Evolutionary conservation across 2,329 filamentous ascomycete species (phyloP).

Genomic region (Alternaria alternata): DNA sequence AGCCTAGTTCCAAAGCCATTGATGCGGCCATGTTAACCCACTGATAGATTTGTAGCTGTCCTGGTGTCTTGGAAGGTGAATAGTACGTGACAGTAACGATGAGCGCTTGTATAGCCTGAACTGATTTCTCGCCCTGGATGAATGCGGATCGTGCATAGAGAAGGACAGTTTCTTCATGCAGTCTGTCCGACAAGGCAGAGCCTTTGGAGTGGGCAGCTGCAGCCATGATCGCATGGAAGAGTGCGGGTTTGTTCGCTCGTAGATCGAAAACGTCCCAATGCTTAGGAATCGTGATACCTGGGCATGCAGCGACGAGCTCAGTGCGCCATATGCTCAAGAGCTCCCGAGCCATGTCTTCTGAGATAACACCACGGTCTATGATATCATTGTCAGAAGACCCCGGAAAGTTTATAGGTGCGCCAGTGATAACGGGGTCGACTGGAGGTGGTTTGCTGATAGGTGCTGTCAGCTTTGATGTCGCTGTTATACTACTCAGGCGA

Average conservation of each 20-base stretch:
- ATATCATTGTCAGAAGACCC: conserved; percentile 42
- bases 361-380: conserved; percentile 45
- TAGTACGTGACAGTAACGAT: conserved; percentile 46
- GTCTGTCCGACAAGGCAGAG: conserved; percentile 38
- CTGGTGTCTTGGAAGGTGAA: conserved; percentile 43
- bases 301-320: conserved; percentile 39
- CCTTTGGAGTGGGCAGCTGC: conserved; percentile 47
- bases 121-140: conserved; percentile 48
- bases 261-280: conserved; percentile 44
- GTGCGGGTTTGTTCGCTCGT: conserved; percentile 40
- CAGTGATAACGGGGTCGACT: conserved; percentile 7
- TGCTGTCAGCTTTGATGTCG: conserved; percentile 10
- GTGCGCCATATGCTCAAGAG: conserved; percentile 43
- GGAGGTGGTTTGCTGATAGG: conserved; percentile 12
- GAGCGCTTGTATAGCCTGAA: conserved; percentile 49
- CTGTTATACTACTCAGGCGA: conserved; percentile 18
- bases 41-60: conserved; percentile 46
- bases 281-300: conserved; percentile 40
- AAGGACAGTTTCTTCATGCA: conserved; percentile 46
- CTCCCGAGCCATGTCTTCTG: conserved; percentile 38
- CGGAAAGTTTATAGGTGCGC: conserved; percentile 31
- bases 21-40: conserved; percentile 48
- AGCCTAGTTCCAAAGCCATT: conserved; percentile 48
- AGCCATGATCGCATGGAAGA: conserved; percentile 50
- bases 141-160: conserved; percentile 46